Percentiles rank a stretch among this genome's conserved stretches.
These are phyloP conservation scores for Hymenoscyphus scutula DNA, from an alignment of 2,329 filamentous ascomycete genomes.

Conservation along the genomic window DNA sequence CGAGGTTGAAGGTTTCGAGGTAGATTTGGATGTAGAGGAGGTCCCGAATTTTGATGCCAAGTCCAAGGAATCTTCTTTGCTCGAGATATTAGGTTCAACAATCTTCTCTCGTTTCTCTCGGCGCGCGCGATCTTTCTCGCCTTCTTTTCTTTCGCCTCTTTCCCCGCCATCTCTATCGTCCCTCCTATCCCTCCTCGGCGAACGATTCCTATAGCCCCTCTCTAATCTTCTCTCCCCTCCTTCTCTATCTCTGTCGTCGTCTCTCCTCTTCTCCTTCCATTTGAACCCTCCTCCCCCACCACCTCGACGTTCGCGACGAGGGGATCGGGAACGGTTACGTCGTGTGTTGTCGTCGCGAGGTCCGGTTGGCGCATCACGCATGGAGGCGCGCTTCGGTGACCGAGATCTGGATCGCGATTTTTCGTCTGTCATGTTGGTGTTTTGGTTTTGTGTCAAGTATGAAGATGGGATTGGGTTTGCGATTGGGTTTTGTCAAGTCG, in stretches of 20 bases:
- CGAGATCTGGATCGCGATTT: constrained; percentile 30
- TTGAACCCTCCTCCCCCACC: constrained; percentile 50
- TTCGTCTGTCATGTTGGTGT: constrained; percentile 22
- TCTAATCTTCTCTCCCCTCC: constrained; percentile 49
- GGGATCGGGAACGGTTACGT: constrained; percentile 19
- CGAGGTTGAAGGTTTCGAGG: background rate
- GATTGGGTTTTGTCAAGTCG: background rate
- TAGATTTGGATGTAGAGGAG: constrained; percentile 4
- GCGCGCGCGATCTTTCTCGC: constrained; percentile 32
- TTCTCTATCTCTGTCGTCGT: constrained; percentile 44
- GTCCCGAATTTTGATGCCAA: constrained; percentile 35
- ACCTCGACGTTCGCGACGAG: constrained; percentile 36
- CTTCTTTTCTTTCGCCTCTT: constrained; percentile 22
- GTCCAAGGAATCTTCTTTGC: constrained; percentile 33
- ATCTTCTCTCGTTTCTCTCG: constrained; percentile 16
- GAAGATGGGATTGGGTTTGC: background rate
- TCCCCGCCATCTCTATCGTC: background rate
- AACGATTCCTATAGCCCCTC: constrained; percentile 50
- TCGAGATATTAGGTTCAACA: constrained; percentile 3
- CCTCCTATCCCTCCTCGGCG: constrained; percentile 32
- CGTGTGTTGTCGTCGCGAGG: constrained; percentile 36
- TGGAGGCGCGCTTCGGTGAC: constrained; percentile 25
- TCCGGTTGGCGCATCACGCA: constrained; percentile 28
- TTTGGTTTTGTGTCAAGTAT: background rate
- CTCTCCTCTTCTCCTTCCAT: constrained; percentile 56